Evolutionary conservation across 257 asterid genomes (phyloP).

Genomic region (Solanum pennellii): DNA sequence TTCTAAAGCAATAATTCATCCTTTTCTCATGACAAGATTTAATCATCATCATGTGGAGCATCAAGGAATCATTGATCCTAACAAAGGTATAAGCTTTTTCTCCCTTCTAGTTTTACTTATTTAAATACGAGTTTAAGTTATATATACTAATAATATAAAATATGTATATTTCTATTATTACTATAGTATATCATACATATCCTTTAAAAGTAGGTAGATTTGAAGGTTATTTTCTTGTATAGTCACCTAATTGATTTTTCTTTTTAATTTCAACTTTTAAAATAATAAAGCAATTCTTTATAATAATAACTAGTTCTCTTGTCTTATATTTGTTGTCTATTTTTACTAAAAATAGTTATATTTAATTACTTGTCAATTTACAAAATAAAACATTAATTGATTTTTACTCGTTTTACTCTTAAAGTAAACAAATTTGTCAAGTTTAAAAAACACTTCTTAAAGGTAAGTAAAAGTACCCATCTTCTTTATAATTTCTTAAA

Average conservation of each 20-base stretch:
- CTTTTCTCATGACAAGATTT: not conserved
- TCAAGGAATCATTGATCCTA: not conserved
- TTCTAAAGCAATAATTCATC: not conserved
- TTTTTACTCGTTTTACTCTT: not conserved
- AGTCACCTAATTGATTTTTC: too few species aligned
- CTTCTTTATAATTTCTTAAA: too few species aligned
- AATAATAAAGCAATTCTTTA: too few species aligned
- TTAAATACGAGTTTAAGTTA: not conserved
- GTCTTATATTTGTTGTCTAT: not conserved
- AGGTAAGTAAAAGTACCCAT: not conserved
- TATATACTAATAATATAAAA: not conserved
- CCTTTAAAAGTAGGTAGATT: not conserved
- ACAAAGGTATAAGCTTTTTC: not conserved
- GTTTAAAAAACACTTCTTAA: not conserved
- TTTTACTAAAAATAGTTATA: too few species aligned
- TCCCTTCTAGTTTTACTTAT: not conserved
- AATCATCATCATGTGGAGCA: not conserved
- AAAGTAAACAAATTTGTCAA: not conserved
- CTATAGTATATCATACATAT: not conserved
- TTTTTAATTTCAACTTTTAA: too few species aligned
- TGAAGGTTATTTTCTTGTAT: not conserved
- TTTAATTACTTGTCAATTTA: too few species aligned
- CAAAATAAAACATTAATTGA: too few species aligned
- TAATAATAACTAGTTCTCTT: too few species aligned
- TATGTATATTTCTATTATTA: not conserved